Evolutionary conservation across 2,329 filamentous ascomycete genomes (phyloP).

Genomic region (Ambrosiella beaveri): DNA sequence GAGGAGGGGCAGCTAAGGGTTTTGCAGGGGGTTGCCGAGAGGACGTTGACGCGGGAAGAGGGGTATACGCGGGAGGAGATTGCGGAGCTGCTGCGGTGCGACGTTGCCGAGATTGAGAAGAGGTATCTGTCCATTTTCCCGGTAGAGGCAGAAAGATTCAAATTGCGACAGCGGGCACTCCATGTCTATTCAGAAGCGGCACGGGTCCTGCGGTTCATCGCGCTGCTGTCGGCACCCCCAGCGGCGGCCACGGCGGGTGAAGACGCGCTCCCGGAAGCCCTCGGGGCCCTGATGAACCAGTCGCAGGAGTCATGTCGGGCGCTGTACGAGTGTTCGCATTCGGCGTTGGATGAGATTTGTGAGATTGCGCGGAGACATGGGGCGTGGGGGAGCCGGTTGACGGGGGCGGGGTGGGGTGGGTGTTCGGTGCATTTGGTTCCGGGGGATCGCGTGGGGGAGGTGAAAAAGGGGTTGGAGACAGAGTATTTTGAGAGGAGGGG

Average conservation of each 20-base stretch:
- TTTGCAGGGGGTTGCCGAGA: constrained; percentile 24
- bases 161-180: constrained; percentile 68
- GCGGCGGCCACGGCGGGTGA: constrained; percentile 26
- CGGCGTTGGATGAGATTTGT: constrained; percentile 83
- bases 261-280: constrained; percentile 45
- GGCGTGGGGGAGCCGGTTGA: constrained; percentile 69
- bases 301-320: constrained; percentile 80
- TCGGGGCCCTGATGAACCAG: constrained; percentile 74
- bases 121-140: constrained; percentile 73
- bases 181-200: constrained; percentile 86
- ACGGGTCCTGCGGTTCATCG: constrained; percentile 69
- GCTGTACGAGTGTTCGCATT: constrained; percentile 78
- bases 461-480: constrained; percentile 59
- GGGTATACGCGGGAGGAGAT: constrained; percentile 85
- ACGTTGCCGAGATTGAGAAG: constrained; percentile 45
- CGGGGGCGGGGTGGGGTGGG: constrained; percentile 91
- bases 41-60: constrained; percentile 57
- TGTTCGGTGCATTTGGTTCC: constrained; percentile 90
- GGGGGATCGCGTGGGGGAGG: constrained; percentile 58
- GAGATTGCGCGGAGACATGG: constrained; percentile 60
- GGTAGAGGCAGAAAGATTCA: constrained; percentile 73
- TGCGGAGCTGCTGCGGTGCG: constrained; percentile 49
- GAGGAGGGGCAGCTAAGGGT: constrained; percentile 15
- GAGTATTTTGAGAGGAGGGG: constrained; percentile 64
- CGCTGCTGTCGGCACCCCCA: constrained; percentile 42